Conservation (phyloP, 768 basidiomycete genomes). For the Termitomyces sp. region DNA sequence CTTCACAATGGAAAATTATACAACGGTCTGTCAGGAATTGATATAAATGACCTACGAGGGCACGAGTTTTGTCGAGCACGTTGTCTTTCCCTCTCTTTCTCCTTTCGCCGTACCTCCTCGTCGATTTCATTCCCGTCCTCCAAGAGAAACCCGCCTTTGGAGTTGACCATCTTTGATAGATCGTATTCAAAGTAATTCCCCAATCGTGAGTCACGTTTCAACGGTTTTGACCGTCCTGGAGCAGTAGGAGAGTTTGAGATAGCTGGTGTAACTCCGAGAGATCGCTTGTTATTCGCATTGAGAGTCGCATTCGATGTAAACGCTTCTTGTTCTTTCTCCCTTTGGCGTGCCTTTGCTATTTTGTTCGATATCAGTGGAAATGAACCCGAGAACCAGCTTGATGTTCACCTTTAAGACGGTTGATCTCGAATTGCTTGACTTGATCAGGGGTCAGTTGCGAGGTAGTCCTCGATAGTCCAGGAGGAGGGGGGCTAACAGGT, state of each 20-base stretch:
- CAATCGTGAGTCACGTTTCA: constrained; percentile 71
- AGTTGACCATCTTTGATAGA: constrained; percentile 93
- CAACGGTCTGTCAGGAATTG: not conserved
- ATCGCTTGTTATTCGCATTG: constrained; percentile 75
- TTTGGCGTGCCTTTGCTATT: constrained; percentile 70
- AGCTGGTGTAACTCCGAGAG: constrained; percentile 52
- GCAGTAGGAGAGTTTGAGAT: constrained; percentile 56
- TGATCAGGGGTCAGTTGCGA: constrained; percentile 59
- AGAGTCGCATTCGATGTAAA: constrained; percentile 32
- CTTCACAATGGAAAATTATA: constrained; percentile 31
- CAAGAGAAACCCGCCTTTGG: constrained; percentile 91
- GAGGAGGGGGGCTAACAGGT: constrained; percentile 37
- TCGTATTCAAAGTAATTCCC: constrained; percentile 98
- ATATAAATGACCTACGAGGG: constrained; percentile 47
- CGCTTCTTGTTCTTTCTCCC: constrained; percentile 52
- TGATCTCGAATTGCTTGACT: constrained; percentile 67
- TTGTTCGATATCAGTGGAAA: not conserved
- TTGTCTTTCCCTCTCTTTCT: constrained; percentile 77
- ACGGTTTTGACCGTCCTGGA: constrained; percentile 39
- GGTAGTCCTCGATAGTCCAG: constrained; percentile 10
- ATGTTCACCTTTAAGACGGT: constrained; percentile 62
- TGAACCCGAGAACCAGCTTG: not conserved
- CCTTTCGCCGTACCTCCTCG: constrained; percentile 67
- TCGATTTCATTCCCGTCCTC: constrained; percentile 83
- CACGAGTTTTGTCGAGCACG: constrained; percentile 70